Conservation (phyloP, 352 stramenopile species). For the Achlya hypogyna region DNA sequence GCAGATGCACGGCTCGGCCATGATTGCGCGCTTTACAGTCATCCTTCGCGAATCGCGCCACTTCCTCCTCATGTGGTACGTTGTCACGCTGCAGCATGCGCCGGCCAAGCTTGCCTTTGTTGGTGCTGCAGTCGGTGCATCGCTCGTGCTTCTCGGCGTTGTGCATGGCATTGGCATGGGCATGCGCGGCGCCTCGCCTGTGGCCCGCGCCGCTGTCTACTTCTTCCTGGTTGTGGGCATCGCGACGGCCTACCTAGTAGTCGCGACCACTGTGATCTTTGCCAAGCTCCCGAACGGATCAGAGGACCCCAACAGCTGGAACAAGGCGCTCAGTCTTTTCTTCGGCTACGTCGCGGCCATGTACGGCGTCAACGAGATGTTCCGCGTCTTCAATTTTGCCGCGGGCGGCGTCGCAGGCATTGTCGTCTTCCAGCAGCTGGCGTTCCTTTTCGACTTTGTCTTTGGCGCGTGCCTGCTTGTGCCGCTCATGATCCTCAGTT, state of each 20-base stretch:
- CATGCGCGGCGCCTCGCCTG: slow-evolving; percentile 30
- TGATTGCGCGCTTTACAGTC: slow-evolving; percentile 64
- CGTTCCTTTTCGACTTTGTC: slow-evolving; percentile 82
- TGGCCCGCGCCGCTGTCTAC: slow-evolving; percentile 46
- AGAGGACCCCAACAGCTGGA: slow-evolving; percentile 8
- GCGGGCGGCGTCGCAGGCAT: slow-evolving; percentile 51
- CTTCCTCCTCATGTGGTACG: slow-evolving; percentile 81
- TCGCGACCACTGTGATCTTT: slow-evolving; percentile 29
- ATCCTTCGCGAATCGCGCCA: slow-evolving; percentile 67
- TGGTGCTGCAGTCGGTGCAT: slow-evolving; percentile 41
- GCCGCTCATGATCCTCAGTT: slow-evolving; percentile 67
- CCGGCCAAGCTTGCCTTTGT: slow-evolving; percentile 45
- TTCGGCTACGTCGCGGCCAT: slow-evolving; percentile 68
- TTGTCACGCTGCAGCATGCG: slow-evolving; percentile 55
- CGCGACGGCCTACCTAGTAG: slow-evolving; percentile 42
- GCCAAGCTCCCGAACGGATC: background rate
- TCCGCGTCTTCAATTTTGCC: slow-evolving; percentile 74
- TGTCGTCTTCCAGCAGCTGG: slow-evolving; percentile 64
- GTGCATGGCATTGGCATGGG: slow-evolving; percentile 30
- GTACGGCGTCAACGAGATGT: slow-evolving; percentile 80
- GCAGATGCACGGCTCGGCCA: slow-evolving; percentile 58
- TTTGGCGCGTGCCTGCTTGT: slow-evolving; percentile 67
- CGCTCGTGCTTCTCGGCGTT: slow-evolving; percentile 44
- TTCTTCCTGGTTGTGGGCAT: slow-evolving; percentile 31
- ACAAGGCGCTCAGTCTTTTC: slow-evolving; percentile 52